Evolutionary conservation across 208 protist species (phyloP).

Genomic region (Wallacemonas sp.): DNA sequence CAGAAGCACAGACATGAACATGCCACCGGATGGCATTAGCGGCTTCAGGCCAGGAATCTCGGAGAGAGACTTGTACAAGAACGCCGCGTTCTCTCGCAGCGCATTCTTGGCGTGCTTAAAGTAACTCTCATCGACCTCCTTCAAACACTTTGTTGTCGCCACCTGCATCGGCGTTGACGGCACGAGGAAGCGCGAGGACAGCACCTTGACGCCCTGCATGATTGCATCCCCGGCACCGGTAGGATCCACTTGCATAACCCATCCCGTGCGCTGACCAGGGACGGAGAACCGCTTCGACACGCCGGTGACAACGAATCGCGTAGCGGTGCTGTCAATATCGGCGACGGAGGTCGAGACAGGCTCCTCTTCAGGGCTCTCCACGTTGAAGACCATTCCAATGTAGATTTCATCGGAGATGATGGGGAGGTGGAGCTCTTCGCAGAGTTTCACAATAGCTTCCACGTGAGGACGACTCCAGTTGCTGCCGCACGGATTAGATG

Average conservation of each 20-base stretch:
- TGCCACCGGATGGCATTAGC: conserved; percentile 62
- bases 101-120: conserved; percentile 30
- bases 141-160: conserved; percentile 57
- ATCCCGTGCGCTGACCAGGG: conserved; percentile 90
- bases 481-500: conserved; percentile 92
- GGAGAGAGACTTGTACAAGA: conserved; percentile 21
- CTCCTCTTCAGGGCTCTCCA: conserved; percentile 19
- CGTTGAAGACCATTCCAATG: conserved; percentile 81
- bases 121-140: conserved; percentile 48
- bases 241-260: conserved; percentile 67
- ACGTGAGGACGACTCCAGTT: conserved; percentile 73
- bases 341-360: conserved; percentile 40
- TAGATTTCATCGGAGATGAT: conserved; percentile 94
- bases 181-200: conserved; percentile 52
- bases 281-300: conserved; percentile 85
- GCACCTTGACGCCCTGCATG: conserved; percentile 19
- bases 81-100: conserved; percentile 57
- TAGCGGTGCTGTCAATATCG: conserved; percentile 52
- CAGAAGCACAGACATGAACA: conserved; percentile 89
- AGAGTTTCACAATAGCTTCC: conserved; percentile 46
- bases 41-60: conserved; percentile 44
- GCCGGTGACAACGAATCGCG: conserved; percentile 69
- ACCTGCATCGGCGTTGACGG: conserved; percentile 74
- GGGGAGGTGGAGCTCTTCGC: conserved; percentile 68
- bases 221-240: conserved; percentile 16